Evolutionary conservation across 768 basidiomycete genomes (phyloP), one percentile per base, ranked within the genome.

Genomic region (Russula abietina): DNA sequence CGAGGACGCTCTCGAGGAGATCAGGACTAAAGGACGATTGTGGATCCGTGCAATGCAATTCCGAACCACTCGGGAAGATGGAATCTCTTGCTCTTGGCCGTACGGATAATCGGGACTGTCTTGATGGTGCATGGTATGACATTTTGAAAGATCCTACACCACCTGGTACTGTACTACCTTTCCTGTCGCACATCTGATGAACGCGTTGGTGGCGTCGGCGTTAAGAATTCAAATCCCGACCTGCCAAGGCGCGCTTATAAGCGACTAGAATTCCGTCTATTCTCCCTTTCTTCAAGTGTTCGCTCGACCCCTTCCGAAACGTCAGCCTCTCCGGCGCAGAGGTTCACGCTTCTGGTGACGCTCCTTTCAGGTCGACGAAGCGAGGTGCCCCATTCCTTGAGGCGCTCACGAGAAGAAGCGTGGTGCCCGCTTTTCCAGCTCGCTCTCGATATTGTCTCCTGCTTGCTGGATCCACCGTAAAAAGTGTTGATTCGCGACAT

Each of bases 341-440:
- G 74, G 77, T 79, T 80, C 65, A 73, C 72, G 79, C 78, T 71
- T 79, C 79, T 82, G 78, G 72, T 82, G 83, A 77, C 85, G 87
- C 86, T 77, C 72, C 65, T 79, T 87, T 86, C 79, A 74, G 81
- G 87, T 87, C 84, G 86, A 78, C 80, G 85, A 87, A 88, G 87
- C 86, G 85, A 87, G 85, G 83, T 72, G 77, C 78, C 75, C 49
- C 72, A 30, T 71, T 73, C 14, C 1, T 17, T 66, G 69, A 75
- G 78, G 67, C 65, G 81, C 79, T 81, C 81, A 82, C 81, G 24
- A 82, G 79, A 82, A 56, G 62, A 67, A 80, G 75, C 71, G 67
- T 68, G 62, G 67, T 68, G 62, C 70, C 64, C 46, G 14, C 63
- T 60, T 30, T 30, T 55, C 7, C 54, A 54, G 65, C 49, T 69